Evolutionary conservation across 2,329 filamentous ascomycete species (phyloP), one percentile per base, ranked within the genome.

Genomic region (Fusarium nematophilum): DNA sequence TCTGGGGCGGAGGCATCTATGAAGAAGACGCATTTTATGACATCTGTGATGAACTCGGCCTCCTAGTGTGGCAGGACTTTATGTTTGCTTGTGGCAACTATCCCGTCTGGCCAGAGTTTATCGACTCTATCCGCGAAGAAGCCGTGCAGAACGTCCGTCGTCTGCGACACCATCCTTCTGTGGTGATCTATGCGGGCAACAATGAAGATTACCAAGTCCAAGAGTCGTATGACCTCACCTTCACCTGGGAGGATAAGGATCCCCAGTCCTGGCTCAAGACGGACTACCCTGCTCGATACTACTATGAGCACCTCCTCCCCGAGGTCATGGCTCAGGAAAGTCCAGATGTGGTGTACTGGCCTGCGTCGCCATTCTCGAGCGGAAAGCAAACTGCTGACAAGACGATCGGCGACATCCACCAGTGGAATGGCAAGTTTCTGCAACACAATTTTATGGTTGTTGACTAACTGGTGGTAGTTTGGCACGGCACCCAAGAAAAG

Each of bases 121-220:
- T 87, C 14, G 73, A 81, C 38, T 86, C 83, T 5, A 83, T 90
- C 62, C 79, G 84, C 63, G 74, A 75, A 14, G 88, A 90, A 70
- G 86, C 85, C 33, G 77, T 80, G 33, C 82, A 86, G 47, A 89
- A 91, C 66, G 80, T 91, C 38, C 81, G 81, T 39, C 76, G 84
- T 8, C 70, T 89, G 27, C 76, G 84, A 42, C 79, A 83, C 44
- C 86, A 88, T 59, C 83, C 91, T 1, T 91, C 85, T 0, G 82
- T 95, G 53, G 84, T 90, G 9, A 85, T 94, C 38, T 94, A 87
- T 77, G 90, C 89, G 6, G 92, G 92, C 2, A 94, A 93, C 72
- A 95, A 95, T 65, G 91, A 94, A 71, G 91, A 80, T 68, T 94
- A 94, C 23, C 70, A 92, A 71, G 88, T 93, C 10, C 85, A 88